Conservation (phyloP, 2,329 filamentous ascomycete genomes). For the Ceratocystis colombiana region DNA sequence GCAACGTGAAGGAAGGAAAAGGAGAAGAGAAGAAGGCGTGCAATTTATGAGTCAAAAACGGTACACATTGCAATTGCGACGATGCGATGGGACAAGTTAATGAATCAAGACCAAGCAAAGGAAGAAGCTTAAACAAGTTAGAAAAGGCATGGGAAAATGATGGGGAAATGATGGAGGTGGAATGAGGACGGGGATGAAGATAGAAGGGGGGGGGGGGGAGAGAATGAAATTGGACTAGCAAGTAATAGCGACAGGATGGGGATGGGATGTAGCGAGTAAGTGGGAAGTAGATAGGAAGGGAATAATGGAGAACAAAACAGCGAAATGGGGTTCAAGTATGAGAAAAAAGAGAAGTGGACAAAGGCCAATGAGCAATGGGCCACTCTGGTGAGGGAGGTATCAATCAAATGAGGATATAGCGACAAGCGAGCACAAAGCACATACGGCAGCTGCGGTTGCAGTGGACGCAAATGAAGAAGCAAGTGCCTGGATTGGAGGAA, state of each 20-base stretch:
- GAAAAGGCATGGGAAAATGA: background rate
- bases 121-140: background rate
- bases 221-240: background rate
- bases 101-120: background rate
- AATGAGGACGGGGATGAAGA: too few species aligned
- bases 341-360: constrained; percentile 5
- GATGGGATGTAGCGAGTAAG: background rate
- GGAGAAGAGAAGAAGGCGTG: background rate
- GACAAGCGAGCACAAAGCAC: background rate
- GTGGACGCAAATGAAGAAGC: background rate
- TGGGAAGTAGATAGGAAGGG: background rate
- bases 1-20: background rate
- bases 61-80: background rate
- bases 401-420: constrained; percentile 6
- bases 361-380: background rate
- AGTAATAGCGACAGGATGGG: background rate
- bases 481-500: constrained; percentile 6
- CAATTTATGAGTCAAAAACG: constrained; percentile 1
- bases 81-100: background rate
- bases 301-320: background rate
- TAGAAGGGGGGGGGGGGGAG: background rate
- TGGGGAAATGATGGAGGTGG: background rate
- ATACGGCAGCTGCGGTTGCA: background rate
- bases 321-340: background rate
- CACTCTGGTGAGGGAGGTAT: background rate